These are phyloP conservation scores for Platismatia glauca DNA, from an alignment of 495 filamentous ascomycete genomes.

Conservation along the genomic window DNA sequence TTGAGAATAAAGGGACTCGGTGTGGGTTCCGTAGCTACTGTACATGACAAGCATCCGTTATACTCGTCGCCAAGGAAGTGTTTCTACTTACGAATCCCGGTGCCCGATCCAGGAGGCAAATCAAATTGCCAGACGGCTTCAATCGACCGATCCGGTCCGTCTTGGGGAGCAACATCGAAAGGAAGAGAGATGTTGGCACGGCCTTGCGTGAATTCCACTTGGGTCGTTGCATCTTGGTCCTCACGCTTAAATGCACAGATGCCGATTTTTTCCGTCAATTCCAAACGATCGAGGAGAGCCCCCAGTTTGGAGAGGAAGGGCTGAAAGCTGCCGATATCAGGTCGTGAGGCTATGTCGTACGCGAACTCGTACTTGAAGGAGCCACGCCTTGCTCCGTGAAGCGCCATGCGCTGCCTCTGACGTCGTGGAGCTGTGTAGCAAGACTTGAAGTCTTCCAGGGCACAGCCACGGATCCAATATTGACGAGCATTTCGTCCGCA, in stretches of 20 bases:
- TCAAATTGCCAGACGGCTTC: conserved; percentile 12
- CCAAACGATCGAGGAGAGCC: not conserved
- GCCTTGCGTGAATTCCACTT: conserved; percentile 8
- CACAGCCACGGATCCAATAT: not conserved
- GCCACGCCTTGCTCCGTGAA: conserved; percentile 1
- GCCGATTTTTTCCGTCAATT: not conserved
- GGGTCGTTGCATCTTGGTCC: not conserved
- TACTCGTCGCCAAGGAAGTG: not conserved
- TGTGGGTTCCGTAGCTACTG: not conserved
- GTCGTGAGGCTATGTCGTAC: not conserved
- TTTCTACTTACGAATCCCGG: not conserved
- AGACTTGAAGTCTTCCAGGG: not conserved
- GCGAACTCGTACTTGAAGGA: conserved; percentile 2
- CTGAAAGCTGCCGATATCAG: not conserved
- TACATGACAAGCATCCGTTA: not conserved
- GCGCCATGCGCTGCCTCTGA: conserved; percentile 2
- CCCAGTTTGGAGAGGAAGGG: not conserved
- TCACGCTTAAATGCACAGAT: not conserved
- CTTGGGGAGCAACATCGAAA: conserved; percentile 7
- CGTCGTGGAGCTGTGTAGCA: conserved; percentile 1
- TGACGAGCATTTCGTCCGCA: conserved; percentile 1
- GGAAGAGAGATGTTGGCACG: conserved; percentile 11
- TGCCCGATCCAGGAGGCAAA: not conserved
- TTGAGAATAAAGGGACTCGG: not conserved
- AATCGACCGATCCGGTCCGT: conserved; percentile 4